phyloP scores from a whole-genome alignment of 495 filamentous ascomycete genomes.

The Penicillium diatomitis region DNA sequence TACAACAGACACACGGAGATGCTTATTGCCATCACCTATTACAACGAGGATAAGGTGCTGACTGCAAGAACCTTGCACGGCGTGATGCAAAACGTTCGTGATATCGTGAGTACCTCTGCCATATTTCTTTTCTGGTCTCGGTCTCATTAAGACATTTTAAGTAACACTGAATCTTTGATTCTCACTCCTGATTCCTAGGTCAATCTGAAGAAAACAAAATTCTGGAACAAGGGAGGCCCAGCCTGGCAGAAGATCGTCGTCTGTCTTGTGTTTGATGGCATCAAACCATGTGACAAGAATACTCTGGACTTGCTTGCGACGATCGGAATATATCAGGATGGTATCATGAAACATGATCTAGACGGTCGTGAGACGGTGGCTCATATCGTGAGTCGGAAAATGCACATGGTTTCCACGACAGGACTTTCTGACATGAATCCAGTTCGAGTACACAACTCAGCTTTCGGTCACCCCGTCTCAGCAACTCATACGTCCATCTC shows the following conservation, averaged over 20 bases:
- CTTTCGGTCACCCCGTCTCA: constrained; percentile 12
- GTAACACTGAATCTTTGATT: too few relatives aligned
- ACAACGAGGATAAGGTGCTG: constrained; percentile 95
- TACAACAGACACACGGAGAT: constrained; percentile 98
- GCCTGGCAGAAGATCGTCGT: constrained; percentile 99
- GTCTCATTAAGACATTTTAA: neutral
- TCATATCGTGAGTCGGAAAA: constrained; percentile 55
- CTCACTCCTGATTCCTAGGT: constrained; percentile 16
- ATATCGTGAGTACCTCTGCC: constrained; percentile 49
- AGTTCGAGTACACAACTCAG: constrained; percentile 14
- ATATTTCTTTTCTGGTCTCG: too few relatives aligned
- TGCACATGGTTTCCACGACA: neutral
- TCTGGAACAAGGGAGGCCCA: constrained; percentile 97
- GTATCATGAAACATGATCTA: constrained; percentile 95
- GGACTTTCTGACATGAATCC: neutral
- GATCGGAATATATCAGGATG: constrained; percentile 92
- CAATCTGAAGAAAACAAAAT: constrained; percentile 93
- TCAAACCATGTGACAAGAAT: constrained; percentile 94
- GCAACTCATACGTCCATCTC: constrained; percentile 6
- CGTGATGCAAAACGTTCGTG: constrained; percentile 96
- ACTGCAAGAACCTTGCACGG: constrained; percentile 88
- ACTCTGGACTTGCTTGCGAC: constrained; percentile 90
- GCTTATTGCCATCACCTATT: constrained; percentile 94
- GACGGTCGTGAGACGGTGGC: constrained; percentile 92
- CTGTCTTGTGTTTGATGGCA: constrained; percentile 90